phyloP scores from a whole-genome alignment of 768 basidiomycete genomes.

The Rubroboletus pulcherrimus region DNA sequence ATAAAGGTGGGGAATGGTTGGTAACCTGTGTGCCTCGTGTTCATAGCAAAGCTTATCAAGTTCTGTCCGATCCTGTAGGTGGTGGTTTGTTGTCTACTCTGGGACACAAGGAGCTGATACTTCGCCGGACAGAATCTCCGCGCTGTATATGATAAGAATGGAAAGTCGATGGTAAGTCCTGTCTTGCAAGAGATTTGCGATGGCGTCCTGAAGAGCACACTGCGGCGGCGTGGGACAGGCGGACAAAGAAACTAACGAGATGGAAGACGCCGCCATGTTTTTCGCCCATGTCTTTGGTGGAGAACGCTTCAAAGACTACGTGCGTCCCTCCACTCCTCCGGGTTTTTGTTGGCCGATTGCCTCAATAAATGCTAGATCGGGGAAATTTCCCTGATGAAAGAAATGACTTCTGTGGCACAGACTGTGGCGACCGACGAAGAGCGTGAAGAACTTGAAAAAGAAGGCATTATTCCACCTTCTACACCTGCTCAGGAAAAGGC shows the following conservation, averaged over 20 bases:
- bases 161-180: slow-evolving; percentile 72
- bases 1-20: slow-evolving; percentile 6
- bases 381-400: slow-evolving; percentile 94
- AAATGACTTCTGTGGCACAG: slow-evolving; percentile 79
- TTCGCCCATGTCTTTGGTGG: slow-evolving; percentile 97
- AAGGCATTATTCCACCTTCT: slow-evolving; percentile 41
- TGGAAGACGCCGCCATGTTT: slow-evolving; percentile 92
- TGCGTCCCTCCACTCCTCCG: slow-evolving; percentile 39
- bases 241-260: slow-evolving; percentile 76
- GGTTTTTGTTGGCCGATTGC: neutral
- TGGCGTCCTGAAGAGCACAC: slow-evolving; percentile 2
- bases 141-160: slow-evolving; percentile 92
- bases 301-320: slow-evolving; percentile 85
- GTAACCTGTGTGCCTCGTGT: slow-evolving; percentile 19
- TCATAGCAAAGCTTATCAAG: slow-evolving; percentile 89
- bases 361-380: slow-evolving; percentile 63
- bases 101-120: slow-evolving; percentile 4
- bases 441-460: slow-evolving; percentile 78
- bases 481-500: slow-evolving; percentile 13
- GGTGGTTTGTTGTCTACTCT: slow-evolving; percentile 14
- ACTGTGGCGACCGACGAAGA: slow-evolving; percentile 94
- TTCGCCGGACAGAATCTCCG: slow-evolving; percentile 61
- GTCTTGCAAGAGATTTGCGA: slow-evolving; percentile 5
- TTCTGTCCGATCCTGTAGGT: slow-evolving; percentile 77
- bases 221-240: slow-evolving; percentile 35